Evolutionary conservation across 2,329 filamentous ascomycete genomes (phyloP).

Genomic region (Xylariaceae sp.): DNA sequence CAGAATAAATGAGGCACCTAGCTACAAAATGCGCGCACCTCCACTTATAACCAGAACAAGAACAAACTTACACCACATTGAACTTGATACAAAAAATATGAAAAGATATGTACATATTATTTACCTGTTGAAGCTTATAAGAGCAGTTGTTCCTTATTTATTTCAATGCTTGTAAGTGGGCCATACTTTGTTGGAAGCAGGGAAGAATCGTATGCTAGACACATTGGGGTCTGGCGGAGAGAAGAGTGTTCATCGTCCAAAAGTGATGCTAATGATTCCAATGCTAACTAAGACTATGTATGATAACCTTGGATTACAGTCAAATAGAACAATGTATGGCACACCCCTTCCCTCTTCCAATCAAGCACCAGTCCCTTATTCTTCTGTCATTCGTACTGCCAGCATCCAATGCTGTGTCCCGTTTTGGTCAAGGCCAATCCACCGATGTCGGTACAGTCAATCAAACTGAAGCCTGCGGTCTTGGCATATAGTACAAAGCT

Average conservation of each 20-base stretch:
- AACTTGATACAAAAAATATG: too few species aligned
- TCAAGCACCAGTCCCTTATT: not conserved
- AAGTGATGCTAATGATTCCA: constrained; percentile 7
- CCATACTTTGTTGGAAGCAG: not conserved
- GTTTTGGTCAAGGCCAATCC: constrained; percentile 43
- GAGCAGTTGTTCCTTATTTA: not conserved
- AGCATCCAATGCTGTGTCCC: constrained; percentile 43
- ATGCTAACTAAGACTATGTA: constrained; percentile 8
- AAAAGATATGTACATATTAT: too few species aligned
- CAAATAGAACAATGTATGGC: not conserved
- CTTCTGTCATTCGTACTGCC: constrained; percentile 47
- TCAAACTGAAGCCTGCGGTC: constrained; percentile 36
- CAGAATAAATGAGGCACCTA: too few species aligned
- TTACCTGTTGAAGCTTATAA: too few species aligned
- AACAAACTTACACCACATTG: too few species aligned
- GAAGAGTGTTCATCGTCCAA: not conserved
- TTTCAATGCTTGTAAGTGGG: too few species aligned
- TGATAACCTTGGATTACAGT: not conserved
- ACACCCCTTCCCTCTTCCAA: not conserved
- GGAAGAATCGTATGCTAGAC: not conserved
- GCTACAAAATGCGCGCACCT: too few species aligned
- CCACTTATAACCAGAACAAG: too few species aligned
- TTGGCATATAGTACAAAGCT: constrained; percentile 39
- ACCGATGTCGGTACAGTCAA: constrained; percentile 43
- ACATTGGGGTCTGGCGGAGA: not conserved